A percentile compares a stretch with the other conserved stretches of the same genome.
Evolutionary conservation across 257 asterid species (phyloP).

Genomic region (Solanum dulcamara): DNA sequence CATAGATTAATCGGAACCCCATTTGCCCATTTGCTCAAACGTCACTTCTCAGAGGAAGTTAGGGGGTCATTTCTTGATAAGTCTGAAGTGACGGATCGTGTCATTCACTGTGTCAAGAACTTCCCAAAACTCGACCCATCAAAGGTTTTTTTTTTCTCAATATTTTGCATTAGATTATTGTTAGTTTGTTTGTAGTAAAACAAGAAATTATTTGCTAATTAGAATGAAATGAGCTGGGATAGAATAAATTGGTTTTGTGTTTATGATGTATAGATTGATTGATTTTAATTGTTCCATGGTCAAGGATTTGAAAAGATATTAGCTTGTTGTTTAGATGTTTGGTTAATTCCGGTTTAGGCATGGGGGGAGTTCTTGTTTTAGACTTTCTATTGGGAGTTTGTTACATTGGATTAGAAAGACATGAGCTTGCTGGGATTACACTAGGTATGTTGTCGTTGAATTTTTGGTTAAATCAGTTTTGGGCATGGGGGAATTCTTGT

Average conservation of each 20-base stretch:
- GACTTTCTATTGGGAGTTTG: not conserved
- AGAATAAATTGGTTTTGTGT: not conserved
- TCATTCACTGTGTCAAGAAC: constrained; percentile 48
- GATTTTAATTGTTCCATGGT: not conserved
- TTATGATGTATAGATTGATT: not conserved
- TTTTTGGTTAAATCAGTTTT: not conserved
- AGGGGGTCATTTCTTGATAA: constrained; percentile 79
- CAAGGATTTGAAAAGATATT: not conserved
- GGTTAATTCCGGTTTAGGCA: not conserved
- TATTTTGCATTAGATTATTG: not conserved
- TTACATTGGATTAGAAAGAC: not conserved
- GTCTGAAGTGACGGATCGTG: constrained; percentile 79
- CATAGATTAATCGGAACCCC: constrained; percentile 21
- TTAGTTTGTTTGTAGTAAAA: not conserved
- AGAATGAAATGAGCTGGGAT: not conserved
- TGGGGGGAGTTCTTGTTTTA: not conserved
- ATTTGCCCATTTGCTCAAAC: constrained; percentile 31
- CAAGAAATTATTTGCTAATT: not conserved
- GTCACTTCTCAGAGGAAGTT: constrained; percentile 54
- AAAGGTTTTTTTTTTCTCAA: constrained; percentile 26
- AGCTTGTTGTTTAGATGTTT: not conserved
- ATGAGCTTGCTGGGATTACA: not conserved
- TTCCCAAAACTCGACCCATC: constrained; percentile 76
- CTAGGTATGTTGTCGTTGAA: not conserved
- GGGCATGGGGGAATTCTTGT: not conserved